These are phyloP conservation scores for Hypoxylon intermedium DNA, from an alignment of 495 filamentous ascomycete genomes.

Conservation along the genomic window DNA sequence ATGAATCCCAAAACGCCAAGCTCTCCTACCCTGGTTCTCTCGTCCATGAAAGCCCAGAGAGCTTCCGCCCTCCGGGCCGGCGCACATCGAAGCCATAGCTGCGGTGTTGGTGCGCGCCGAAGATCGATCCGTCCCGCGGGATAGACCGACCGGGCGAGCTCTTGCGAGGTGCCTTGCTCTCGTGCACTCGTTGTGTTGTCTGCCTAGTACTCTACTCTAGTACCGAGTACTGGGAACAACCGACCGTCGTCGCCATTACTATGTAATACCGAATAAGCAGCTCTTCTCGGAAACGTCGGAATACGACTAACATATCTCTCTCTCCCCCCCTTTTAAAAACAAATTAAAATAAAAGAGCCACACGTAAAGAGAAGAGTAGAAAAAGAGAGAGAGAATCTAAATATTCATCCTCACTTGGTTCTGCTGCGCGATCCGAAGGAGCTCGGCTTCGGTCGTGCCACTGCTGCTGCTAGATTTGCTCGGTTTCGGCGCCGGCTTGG, in stretches of 20 bases:
- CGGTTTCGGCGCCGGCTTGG: not conserved
- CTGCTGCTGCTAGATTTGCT: slow-evolving; percentile 9
- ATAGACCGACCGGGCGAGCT: slow-evolving; percentile 2
- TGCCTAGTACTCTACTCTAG: no score
- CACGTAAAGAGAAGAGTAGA: not conserved
- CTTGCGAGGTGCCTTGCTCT: not conserved
- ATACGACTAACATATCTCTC: not conserved
- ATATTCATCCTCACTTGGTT: slow-evolving; percentile 30
- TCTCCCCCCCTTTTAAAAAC: not conserved
- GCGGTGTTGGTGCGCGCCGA: slow-evolving; percentile 4
- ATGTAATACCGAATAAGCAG: not conserved
- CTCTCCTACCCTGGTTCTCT: not conserved
- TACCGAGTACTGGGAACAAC: no score
- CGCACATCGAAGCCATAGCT: not conserved
- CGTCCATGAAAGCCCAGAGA: not conserved
- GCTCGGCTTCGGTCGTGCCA: slow-evolving; percentile 10
- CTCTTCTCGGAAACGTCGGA: not conserved
- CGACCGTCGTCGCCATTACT: no score
- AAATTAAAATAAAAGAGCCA: not conserved
- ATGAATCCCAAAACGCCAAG: not conserved
- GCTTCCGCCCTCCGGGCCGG: not conserved
- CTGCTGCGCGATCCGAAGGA: slow-evolving; percentile 13
- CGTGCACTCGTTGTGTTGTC: no score
- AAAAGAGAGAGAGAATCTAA: slow-evolving; percentile 3
- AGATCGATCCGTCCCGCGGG: not conserved